phyloP scores from a whole-genome alignment of 768 basidiomycete genomes.

The Roridomyces roridus region DNA sequence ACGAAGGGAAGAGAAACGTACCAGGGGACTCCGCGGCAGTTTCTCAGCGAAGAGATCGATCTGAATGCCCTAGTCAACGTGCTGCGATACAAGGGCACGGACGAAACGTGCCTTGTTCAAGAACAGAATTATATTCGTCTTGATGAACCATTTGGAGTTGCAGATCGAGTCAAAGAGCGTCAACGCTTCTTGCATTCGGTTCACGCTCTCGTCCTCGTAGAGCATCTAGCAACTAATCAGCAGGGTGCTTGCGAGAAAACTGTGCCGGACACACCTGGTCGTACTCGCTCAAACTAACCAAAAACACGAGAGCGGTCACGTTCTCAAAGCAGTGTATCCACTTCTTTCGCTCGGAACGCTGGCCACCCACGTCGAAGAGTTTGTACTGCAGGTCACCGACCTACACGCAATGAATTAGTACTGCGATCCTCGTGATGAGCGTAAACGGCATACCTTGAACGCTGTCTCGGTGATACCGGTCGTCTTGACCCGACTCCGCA shows the following conservation, averaged over 20 bases:
- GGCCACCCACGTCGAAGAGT: slow-evolving; percentile 91
- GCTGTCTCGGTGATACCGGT: slow-evolving; percentile 98
- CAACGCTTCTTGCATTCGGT: slow-evolving; percentile 97
- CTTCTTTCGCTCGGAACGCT: slow-evolving; percentile 89
- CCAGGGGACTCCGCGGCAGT: slow-evolving; percentile 6
- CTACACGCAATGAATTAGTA: no score
- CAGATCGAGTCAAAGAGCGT: slow-evolving; percentile 98
- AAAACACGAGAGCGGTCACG: slow-evolving; percentile 91
- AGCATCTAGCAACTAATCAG: no score
- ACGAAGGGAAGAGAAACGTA: background rate
- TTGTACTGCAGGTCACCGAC: slow-evolving; percentile 92
- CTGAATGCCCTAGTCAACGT: no score
- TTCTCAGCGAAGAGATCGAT: slow-evolving; percentile 8
- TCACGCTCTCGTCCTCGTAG: slow-evolving; percentile 95
- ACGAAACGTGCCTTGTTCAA: no score
- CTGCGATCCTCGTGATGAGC: no score
- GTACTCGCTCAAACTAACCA: slow-evolving; percentile 94
- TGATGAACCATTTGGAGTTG: slow-evolving; percentile 95
- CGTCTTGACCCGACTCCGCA: slow-evolving; percentile 93
- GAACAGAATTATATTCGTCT: slow-evolving; percentile 72
- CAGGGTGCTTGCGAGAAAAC: no score
- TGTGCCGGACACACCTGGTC: no score
- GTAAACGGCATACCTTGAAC: no score
- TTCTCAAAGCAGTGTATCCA: slow-evolving; percentile 98
- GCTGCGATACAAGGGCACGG: no score